Conservation (phyloP, 352 stramenopile genomes). For the Phytophthora pinifolia region DNA sequence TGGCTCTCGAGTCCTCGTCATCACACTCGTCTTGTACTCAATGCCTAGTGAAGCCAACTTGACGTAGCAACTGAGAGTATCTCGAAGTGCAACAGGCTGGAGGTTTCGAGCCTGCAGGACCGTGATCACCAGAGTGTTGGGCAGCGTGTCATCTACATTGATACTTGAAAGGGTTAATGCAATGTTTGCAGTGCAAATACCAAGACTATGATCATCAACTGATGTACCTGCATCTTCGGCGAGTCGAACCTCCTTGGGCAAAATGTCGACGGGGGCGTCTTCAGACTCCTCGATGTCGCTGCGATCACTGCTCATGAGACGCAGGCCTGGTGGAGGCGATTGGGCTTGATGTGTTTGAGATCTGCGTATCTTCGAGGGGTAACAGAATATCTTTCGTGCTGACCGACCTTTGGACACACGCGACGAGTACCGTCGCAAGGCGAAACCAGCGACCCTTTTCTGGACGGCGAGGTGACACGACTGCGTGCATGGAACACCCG, state of each 20-base stretch:
- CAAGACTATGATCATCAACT: neutral
- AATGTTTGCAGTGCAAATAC: no score
- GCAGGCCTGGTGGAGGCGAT: no score
- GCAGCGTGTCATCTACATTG: constrained; percentile 47
- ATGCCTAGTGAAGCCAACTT: constrained; percentile 64
- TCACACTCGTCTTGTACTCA: constrained; percentile 75
- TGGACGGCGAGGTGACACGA: no score
- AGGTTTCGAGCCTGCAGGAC: constrained; percentile 68
- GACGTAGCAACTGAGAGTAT: constrained; percentile 70
- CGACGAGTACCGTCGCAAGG: no score
- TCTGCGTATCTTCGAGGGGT: no score
- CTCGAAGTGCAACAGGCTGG: constrained; percentile 44
- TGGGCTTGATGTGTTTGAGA: no score
- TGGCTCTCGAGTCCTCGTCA: constrained; percentile 60
- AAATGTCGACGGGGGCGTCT: constrained; percentile 54
- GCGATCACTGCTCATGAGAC: neutral
- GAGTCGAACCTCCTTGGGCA: constrained; percentile 57
- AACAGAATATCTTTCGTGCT: no score
- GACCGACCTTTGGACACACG: no score
- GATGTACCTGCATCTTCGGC: constrained; percentile 36
- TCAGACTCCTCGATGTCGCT: constrained; percentile 16
- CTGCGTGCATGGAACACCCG: no score
- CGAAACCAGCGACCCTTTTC: no score
- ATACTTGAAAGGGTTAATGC: no score
- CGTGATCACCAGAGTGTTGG: constrained; percentile 74